Percentiles rank a stretch among this genome's conserved stretches.
Conservation (phyloP, 2,329 filamentous ascomycete genomes). For the Nemania bipapillata region DNA sequence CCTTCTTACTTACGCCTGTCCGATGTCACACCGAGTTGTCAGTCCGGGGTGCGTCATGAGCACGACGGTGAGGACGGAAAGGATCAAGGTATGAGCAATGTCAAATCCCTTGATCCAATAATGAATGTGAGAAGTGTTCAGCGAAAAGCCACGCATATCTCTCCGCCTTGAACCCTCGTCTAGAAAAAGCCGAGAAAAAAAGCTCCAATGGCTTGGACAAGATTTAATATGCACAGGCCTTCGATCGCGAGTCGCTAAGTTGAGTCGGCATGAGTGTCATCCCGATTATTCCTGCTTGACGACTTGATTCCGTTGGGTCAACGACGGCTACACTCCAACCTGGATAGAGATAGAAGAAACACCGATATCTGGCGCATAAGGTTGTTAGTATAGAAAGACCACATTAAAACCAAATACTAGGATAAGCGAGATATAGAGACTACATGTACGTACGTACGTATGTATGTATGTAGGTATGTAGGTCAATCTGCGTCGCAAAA, state of each 20-base stretch:
- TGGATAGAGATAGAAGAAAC: neutral
- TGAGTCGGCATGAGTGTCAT: neutral
- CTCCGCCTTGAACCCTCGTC: neutral
- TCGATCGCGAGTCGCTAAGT: neutral
- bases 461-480: no score
- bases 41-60: neutral
- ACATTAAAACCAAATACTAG: neutral
- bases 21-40: neutral
- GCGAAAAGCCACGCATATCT: neutral
- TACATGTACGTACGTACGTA: neutral
- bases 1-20: neutral
- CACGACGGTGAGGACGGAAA: neutral
- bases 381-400: neutral
- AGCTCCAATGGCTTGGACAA: neutral
- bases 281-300: neutral
- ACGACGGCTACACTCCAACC: neutral
- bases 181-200: neutral
- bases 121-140: neutral
- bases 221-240: neutral
- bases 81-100: neutral
- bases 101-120: neutral
- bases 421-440: slow-evolving; percentile 6
- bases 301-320: neutral
- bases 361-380: neutral
- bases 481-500: neutral